Conservation (phyloP, 2,329 filamentous ascomycete species). For the Fusarium oligoseptatum region DNA sequence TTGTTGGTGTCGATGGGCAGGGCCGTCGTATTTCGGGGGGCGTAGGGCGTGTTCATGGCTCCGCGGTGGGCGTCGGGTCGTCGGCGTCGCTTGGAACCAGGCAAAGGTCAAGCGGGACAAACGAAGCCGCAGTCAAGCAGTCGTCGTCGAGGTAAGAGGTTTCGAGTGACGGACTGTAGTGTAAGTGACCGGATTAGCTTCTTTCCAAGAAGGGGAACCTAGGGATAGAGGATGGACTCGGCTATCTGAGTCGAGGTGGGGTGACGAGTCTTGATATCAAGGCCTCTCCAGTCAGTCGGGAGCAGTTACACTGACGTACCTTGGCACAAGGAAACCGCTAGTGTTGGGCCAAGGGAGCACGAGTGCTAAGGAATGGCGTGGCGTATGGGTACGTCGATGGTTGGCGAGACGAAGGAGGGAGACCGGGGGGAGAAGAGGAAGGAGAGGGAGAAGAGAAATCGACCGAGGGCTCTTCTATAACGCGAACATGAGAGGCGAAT, state of each 20-base stretch:
- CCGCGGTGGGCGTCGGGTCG: conserved; percentile 34
- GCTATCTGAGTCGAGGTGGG: conserved; percentile 27
- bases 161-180: conserved; percentile 7
- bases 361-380: conserved; percentile 27
- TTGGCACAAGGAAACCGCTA: conserved; percentile 30
- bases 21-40: conserved; percentile 45
- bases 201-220: background rate
- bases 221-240: conserved; percentile 21
- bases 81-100: conserved; percentile 40
- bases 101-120: conserved; percentile 28
- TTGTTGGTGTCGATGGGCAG: conserved; percentile 43
- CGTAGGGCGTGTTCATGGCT: conserved; percentile 51
- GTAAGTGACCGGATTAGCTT: conserved; percentile 23
- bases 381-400: conserved; percentile 32
- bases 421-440: conserved; percentile 15
- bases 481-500: conserved; percentile 49
- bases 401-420: conserved; percentile 13
- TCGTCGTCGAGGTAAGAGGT: conserved; percentile 12
- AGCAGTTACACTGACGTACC: conserved; percentile 33
- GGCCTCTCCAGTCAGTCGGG: conserved; percentile 3
- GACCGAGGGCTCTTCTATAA: conserved; percentile 52
- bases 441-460: conserved; percentile 35
- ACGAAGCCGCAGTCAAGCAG: conserved; percentile 17
- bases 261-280: conserved; percentile 31
- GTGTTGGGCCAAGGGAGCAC: conserved; percentile 29